Conservation (phyloP, 176 grass and related monocot genomes). For the Aegilops speltoides region DNA sequence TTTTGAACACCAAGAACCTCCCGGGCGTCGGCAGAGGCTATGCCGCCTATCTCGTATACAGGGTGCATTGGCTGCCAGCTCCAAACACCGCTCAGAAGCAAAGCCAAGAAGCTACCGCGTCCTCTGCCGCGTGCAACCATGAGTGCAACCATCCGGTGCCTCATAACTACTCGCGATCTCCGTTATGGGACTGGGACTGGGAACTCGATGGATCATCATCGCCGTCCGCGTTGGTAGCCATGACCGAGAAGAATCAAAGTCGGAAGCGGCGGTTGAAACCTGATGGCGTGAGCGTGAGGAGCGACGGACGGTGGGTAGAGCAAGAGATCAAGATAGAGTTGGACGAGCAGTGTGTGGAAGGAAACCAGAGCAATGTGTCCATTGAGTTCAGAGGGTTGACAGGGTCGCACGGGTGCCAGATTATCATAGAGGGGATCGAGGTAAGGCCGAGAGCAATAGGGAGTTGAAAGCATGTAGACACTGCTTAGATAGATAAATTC, state of each 20-base stretch:
- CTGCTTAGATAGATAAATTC: too few species aligned
- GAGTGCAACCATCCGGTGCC: neutral
- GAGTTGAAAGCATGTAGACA: neutral
- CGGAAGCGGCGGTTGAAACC: neutral
- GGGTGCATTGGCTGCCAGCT: neutral
- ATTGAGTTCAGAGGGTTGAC: neutral
- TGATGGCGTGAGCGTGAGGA: neutral
- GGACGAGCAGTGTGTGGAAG: neutral
- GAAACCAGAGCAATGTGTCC: neutral
- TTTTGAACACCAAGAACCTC: neutral
- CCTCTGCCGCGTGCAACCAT: neutral
- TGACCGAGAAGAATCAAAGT: neutral
- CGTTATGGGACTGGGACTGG: neutral
- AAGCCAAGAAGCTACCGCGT: neutral
- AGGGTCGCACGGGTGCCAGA: neutral
- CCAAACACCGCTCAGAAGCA: neutral
- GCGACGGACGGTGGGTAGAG: neutral
- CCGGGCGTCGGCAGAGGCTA: neutral
- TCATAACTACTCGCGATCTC: neutral
- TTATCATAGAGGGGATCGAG: constrained; percentile 5
- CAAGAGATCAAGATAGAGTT: neutral
- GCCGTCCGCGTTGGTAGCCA: neutral
- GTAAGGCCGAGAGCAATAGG: neutral
- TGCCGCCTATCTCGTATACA: neutral
- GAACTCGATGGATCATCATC: neutral